Evolutionary conservation across 2,329 filamentous ascomycete genomes (phyloP), one percentile per base, ranked within the genome.

Genomic region (Tolypocladium tundrense): DNA sequence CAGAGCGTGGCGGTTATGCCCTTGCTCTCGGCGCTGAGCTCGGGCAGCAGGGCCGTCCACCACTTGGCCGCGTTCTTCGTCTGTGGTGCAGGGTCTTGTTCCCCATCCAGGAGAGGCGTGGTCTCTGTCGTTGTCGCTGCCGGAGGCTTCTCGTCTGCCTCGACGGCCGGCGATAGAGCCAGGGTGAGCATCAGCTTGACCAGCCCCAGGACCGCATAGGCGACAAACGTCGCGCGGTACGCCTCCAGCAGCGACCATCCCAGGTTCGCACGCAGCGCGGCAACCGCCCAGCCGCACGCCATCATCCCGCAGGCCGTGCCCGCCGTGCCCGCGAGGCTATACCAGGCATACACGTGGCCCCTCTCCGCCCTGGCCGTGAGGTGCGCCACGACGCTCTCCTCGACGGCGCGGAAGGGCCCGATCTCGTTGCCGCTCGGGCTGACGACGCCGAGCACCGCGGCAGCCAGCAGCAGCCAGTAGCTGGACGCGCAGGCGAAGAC

Each of bases 381-480:
- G 48, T 85, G 82, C 4, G 83, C 82, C 2, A 86, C 70, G 6
- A 80, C 78, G 19, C 79, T 83, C 68, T 86, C 83, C 65, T 86
- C 84, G 35, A 86, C 76, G 43, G 83, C 83, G 43, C 80, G 75
- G 60, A 87, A 86, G 0, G 83, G 84, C 0, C 83, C 83, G 56
- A 86, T 85, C 64, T 87, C 84, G 58, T 83, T 85, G 9, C 83
- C 84, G 64, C 81, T 82, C n/a, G 82, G 81, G 66, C 81, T 85
- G 40, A 87, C 83, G 54, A 87, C 83, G 6, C 84, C 84, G 9
- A 86, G 61, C 19, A 87, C 74, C 27, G 81, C 80, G 2, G 83
- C 83, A 11, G 70, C 59, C 9, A 87, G 74, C 56, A 87, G 68
- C 1, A 83, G 60, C 82, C 82, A 86, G 65, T 81, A 87, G 58